These are phyloP conservation scores for Catunica adiposa DNA, from an alignment of 2,329 filamentous ascomycete species.

Conservation along the genomic window DNA sequence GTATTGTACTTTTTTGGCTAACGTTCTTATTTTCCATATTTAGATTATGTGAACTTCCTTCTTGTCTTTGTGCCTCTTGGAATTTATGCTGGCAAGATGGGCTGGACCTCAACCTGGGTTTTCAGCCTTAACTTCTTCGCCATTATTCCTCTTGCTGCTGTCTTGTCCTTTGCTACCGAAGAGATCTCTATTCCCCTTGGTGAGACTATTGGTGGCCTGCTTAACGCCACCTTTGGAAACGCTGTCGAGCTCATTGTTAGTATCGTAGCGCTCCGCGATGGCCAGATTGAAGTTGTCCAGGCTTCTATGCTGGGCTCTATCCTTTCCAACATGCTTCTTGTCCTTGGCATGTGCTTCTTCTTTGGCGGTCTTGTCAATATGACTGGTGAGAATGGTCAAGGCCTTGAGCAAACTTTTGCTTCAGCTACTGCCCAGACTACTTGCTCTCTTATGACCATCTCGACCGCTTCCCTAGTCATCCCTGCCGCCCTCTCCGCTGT, in stretches of 20 bases:
- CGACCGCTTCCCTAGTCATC: conserved; percentile 62
- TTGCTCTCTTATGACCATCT: conserved; percentile 57
- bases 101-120: conserved; percentile 49
- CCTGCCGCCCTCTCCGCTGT: conserved; percentile 59
- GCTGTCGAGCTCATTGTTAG: conserved; percentile 73
- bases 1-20: not conserved
- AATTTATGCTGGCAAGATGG: conserved; percentile 45
- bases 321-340: conserved; percentile 81
- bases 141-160: conserved; percentile 57
- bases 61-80: conserved; percentile 61
- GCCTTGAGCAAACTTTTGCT: conserved; percentile 56
- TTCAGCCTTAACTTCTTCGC: conserved; percentile 69
- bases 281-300: conserved; percentile 91
- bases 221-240: conserved; percentile 67
- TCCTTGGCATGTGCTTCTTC: conserved; percentile 66
- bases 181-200: conserved; percentile 57
- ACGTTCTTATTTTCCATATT: not conserved
- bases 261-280: conserved; percentile 71
- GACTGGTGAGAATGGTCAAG: conserved; percentile 36
- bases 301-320: conserved; percentile 94
- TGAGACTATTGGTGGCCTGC: conserved; percentile 54
- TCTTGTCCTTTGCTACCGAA: conserved; percentile 63
- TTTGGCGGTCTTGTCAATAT: conserved; percentile 53
- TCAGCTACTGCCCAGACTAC: conserved; percentile 63
- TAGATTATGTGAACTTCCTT: conserved; percentile 49